Evolutionary conservation across 1,139 yeast genomes (phyloP).

Genomic region (Torulaspora globosa): DNA sequence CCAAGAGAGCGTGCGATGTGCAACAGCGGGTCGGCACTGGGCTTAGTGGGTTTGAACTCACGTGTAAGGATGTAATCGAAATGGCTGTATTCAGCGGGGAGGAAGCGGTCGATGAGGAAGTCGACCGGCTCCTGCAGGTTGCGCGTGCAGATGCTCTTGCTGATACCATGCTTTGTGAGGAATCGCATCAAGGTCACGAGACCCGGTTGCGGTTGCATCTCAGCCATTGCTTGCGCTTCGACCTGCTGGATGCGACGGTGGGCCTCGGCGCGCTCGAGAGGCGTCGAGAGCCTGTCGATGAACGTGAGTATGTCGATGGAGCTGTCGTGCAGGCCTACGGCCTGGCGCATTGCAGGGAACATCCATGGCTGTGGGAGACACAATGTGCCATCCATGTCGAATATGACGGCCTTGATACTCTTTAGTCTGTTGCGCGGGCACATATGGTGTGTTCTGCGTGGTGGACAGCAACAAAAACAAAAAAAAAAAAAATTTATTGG

Average conservation of each 20-base stretch:
- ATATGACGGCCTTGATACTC: constrained; percentile 39
- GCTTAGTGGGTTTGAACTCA: constrained; percentile 61
- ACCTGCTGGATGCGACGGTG: constrained; percentile 45
- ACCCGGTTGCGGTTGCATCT: constrained; percentile 54
- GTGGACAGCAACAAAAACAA: too few species aligned
- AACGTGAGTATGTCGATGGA: constrained; percentile 49
- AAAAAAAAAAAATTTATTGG: too few species aligned
- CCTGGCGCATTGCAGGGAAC: constrained; percentile 59
- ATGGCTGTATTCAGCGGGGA: constrained; percentile 38
- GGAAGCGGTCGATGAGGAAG: constrained; percentile 44
- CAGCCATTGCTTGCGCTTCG: constrained; percentile 54
- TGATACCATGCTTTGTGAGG: constrained; percentile 37
- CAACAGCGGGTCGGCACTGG: constrained; percentile 55
- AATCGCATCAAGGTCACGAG: constrained; percentile 36
- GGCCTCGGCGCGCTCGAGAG: constrained; percentile 42
- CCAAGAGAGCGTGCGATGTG: constrained; percentile 49
- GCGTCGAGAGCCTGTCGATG: constrained; percentile 42
- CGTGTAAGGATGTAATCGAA: constrained; percentile 56
- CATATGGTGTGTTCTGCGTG: neutral
- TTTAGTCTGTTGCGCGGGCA: neutral
- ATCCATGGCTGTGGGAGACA: constrained; percentile 65
- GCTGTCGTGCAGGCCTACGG: constrained; percentile 46
- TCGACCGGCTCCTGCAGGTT: constrained; percentile 48
- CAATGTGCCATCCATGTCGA: constrained; percentile 70
- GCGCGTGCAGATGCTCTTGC: constrained; percentile 57